Evolutionary conservation across 2,329 filamentous ascomycete genomes (phyloP).

Genomic region (Cladophialophora yegresii): DNA sequence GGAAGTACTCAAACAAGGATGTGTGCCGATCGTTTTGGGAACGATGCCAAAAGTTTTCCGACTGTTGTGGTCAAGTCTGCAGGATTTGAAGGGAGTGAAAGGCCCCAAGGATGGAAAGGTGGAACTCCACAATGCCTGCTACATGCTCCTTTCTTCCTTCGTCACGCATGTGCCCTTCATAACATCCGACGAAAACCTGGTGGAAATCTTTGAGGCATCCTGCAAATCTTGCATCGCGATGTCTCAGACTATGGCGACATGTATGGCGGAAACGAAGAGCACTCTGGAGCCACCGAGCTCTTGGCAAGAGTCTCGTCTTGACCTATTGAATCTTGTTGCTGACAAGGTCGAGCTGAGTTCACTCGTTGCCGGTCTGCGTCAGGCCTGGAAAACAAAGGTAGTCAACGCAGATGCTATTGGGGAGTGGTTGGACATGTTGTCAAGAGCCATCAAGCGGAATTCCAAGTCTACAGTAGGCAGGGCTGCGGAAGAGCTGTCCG

Average conservation of each 20-base stretch:
- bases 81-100: not conserved
- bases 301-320: conserved; percentile 64
- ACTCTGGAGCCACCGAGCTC: conserved; percentile 38
- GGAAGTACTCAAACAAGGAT: conserved; percentile 81
- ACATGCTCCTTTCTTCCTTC: conserved; percentile 75
- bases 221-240: conserved; percentile 14
- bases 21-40: conserved; percentile 77
- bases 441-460: conserved; percentile 60
- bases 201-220: conserved; percentile 70
- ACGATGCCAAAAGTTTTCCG: conserved; percentile 71
- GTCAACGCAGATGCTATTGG: conserved; percentile 59
- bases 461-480: conserved; percentile 77
- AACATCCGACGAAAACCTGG: conserved; percentile 73
- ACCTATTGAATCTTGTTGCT: conserved; percentile 73
- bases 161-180: conserved; percentile 87
- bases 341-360: conserved; percentile 74
- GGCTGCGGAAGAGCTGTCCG: conserved; percentile 69
- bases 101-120: conserved; percentile 44
- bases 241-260: not conserved
- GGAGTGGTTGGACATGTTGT: conserved; percentile 24
- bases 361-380: conserved; percentile 71
- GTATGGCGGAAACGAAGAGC: not conserved
- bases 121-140: conserved; percentile 78
- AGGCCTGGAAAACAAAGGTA: conserved; percentile 36
- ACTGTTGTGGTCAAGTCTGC: conserved; percentile 61